Conservation (phyloP, 148 eudicot genomes). For the Dysphania ambrosioides region DNA sequence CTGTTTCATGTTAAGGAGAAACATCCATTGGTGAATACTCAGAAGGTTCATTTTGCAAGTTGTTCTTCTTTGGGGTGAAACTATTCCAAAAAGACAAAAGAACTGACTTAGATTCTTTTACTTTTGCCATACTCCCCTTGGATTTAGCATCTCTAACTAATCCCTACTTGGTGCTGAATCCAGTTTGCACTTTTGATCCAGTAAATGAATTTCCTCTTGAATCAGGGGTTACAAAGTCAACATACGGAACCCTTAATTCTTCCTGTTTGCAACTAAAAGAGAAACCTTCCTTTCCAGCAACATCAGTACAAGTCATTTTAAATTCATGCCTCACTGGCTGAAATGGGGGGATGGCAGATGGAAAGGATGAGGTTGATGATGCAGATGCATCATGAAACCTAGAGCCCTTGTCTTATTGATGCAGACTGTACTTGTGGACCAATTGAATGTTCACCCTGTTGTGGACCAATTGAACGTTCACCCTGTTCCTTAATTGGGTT, state of each 20-base stretch:
- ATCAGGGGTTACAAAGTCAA: conserved; percentile 50
- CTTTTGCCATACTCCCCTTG: conserved; percentile 58
- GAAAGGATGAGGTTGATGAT: conserved; percentile 23
- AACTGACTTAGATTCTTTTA: conserved; percentile 40
- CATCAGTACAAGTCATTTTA: conserved; percentile 30
- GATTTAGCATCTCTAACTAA: conserved; percentile 38
- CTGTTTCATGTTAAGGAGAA: conserved; percentile 64
- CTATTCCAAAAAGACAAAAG: conserved; percentile 33
- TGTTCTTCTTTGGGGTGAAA: conserved; percentile 34
- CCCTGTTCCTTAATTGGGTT: conserved; percentile 29
- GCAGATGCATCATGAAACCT: neutral
- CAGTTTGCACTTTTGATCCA: conserved; percentile 42
- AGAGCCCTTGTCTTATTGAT: conserved; percentile 16
- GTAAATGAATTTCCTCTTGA: conserved; percentile 33
- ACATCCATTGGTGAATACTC: conserved; percentile 90
- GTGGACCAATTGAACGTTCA: conserved; percentile 20
- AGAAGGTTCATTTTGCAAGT: conserved; percentile 43
- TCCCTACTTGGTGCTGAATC: conserved; percentile 49
- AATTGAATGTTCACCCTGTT: conserved; percentile 16
- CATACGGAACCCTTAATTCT: conserved; percentile 32
- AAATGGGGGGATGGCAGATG: conserved; percentile 26
- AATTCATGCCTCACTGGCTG: conserved; percentile 29
- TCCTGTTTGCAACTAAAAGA: conserved; percentile 35
- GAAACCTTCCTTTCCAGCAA: conserved; percentile 40
- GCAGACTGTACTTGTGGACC: too few relatives aligned